phyloP scores from a whole-genome alignment of 192 early-diverging fungal species.

The Coemansia aciculifera region DNA sequence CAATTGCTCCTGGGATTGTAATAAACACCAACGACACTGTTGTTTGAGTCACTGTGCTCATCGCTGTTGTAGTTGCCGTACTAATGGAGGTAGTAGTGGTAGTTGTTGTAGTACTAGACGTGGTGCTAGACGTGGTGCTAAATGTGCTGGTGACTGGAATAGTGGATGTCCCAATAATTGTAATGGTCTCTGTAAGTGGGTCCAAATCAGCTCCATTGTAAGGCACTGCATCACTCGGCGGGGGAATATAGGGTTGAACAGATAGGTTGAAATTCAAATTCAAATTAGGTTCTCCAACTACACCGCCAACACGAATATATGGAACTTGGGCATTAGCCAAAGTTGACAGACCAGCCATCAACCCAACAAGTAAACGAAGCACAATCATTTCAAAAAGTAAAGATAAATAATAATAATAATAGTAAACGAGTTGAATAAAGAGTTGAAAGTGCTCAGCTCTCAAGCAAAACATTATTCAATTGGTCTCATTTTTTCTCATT shows the following conservation, averaged over 20 bases:
- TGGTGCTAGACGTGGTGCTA: not conserved
- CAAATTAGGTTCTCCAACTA: not conserved
- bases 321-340: not conserved
- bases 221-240: not conserved
- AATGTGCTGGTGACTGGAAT: not conserved
- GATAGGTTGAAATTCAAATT: not conserved
- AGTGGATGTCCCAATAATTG: not conserved
- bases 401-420: not conserved
- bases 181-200: not conserved
- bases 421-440: not conserved
- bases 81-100: not conserved
- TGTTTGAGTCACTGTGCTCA: not conserved
- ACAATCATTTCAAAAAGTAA: constrained; percentile 10
- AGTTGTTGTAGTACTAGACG: not conserved
- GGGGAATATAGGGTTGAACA: not conserved
- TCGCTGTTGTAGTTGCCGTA: not conserved
- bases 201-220: not conserved
- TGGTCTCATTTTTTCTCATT: not conserved
- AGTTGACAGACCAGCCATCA: constrained; percentile 33
- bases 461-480: not conserved
- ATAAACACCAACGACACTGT: not conserved
- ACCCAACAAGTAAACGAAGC: not conserved
- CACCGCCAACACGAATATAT: not conserved
- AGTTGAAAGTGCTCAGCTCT: not conserved
- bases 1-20: not conserved